phyloP scores from a whole-genome alignment of 371 early-diverging fungal genomes.

The Mucor saturninus region DNA sequence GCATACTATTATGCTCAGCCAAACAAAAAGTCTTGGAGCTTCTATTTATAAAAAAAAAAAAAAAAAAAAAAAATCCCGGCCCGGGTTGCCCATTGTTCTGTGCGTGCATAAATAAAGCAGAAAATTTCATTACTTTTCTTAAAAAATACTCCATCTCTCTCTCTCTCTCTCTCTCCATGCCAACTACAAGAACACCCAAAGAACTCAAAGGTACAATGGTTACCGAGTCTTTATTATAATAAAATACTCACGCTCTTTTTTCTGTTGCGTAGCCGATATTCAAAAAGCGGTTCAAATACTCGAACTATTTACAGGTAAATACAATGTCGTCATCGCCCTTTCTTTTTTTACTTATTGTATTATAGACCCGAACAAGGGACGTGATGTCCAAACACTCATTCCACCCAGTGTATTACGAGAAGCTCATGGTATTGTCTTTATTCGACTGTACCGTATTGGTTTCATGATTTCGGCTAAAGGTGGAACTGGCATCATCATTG shows the following conservation, averaged over 20 bases:
- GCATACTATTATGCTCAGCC: no score
- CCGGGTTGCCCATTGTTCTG: background rate
- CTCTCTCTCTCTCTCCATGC: constrained; percentile 6
- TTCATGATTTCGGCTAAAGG: constrained; percentile 38
- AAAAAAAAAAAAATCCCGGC: background rate
- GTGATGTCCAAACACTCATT: constrained; percentile 39
- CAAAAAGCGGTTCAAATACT: constrained; percentile 41
- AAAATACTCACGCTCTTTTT: background rate
- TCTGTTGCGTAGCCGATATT: constrained; percentile 33
- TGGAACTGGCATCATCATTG: constrained; percentile 50
- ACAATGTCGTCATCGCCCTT: background rate
- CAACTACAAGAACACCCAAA: constrained; percentile 8
- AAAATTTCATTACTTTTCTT: no score
- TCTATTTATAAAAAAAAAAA: no score
- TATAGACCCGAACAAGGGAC: constrained; percentile 24
- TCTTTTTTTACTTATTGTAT: background rate
- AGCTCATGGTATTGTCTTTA: constrained; percentile 47
- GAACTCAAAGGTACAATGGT: constrained; percentile 5
- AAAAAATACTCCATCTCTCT: background rate
- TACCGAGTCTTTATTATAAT: background rate
- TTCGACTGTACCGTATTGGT: constrained; percentile 40
- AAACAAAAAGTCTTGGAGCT: no score
- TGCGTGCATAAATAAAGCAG: background rate
- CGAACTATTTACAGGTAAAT: constrained; percentile 40
- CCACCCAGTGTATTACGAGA: constrained; percentile 35